These are phyloP conservation scores for Coniochaeta sp. DNA, from an alignment of 2,329 filamentous ascomycete genomes.

Conservation along the genomic window DNA sequence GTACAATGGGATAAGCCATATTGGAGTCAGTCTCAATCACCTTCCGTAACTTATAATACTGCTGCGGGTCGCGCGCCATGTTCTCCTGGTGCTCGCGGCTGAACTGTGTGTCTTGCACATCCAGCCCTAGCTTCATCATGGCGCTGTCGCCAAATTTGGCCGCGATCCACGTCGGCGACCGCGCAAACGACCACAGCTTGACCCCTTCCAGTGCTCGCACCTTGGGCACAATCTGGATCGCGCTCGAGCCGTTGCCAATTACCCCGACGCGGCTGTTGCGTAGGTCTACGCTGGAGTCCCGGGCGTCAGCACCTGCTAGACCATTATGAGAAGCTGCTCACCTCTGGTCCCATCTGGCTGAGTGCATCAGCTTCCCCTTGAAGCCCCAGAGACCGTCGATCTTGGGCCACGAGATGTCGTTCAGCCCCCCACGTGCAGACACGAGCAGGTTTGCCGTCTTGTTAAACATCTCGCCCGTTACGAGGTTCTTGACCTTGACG, in stretches of 20 bases:
- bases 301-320: background rate
- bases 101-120: constrained; percentile 12
- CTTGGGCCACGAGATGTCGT: constrained; percentile 7
- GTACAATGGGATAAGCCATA: constrained; percentile 10
- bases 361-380: constrained; percentile 16
- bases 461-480: background rate
- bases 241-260: constrained; percentile 20
- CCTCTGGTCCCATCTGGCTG: constrained; percentile 13
- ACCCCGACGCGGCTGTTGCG: constrained; percentile 17
- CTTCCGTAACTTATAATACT: constrained; percentile 15
- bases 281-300: constrained; percentile 3
- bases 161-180: constrained; percentile 15
- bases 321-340: background rate
- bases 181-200: constrained; percentile 14
- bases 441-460: background rate
- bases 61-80: constrained; percentile 4
- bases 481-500: background rate
- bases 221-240: constrained; percentile 19
- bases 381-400: constrained; percentile 14
- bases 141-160: constrained; percentile 14
- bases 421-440: background rate
- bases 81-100: constrained; percentile 1
- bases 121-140: constrained; percentile 16
- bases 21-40: constrained; percentile 14
- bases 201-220: constrained; percentile 11